Evolutionary conservation across 169 alveolate genomes (phyloP).

Genomic region (Sarcocystis neurona): DNA sequence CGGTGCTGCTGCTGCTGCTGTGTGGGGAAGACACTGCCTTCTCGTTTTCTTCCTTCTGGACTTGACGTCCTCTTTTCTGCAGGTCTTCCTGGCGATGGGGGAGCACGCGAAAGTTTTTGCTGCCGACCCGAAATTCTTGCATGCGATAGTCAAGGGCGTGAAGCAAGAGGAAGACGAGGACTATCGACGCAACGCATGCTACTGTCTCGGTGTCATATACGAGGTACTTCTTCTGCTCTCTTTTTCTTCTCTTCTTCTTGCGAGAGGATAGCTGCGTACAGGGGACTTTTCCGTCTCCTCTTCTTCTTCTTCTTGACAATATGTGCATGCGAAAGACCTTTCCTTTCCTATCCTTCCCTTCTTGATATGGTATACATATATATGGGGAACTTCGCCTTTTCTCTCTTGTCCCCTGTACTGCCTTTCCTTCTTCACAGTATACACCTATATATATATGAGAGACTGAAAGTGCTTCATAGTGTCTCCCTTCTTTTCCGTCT

Average conservation of each 20-base stretch:
- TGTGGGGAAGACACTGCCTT: neutral
- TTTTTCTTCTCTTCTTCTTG: neutral
- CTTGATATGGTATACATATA: no score
- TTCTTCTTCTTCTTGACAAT: no score
- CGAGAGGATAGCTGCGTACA: no score
- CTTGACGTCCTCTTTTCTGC: conserved; percentile 1
- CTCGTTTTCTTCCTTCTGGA: neutral
- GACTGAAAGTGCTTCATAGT: no score
- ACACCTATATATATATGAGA: no score
- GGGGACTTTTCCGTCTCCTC: no score
- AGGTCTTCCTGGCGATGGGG: conserved; percentile 55
- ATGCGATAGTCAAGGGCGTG: conserved; percentile 39
- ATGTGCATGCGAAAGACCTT: no score
- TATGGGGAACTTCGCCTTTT: no score
- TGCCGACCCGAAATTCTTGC: conserved; percentile 22
- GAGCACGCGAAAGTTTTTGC: conserved; percentile 33
- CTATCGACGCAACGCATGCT: conserved; percentile 56
- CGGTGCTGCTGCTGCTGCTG: neutral
- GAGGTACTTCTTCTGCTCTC: conserved; percentile 4
- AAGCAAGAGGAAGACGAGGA: conserved; percentile 55
- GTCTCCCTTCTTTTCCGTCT: no score
- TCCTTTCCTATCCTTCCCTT: no score
- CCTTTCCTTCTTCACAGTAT: no score
- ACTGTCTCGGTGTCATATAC: conserved; percentile 57
- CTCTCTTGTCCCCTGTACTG: no score